Evolutionary conservation across 2,329 filamentous ascomycete species (phyloP).

Genomic region (Beauveria rudraprayagi): DNA sequence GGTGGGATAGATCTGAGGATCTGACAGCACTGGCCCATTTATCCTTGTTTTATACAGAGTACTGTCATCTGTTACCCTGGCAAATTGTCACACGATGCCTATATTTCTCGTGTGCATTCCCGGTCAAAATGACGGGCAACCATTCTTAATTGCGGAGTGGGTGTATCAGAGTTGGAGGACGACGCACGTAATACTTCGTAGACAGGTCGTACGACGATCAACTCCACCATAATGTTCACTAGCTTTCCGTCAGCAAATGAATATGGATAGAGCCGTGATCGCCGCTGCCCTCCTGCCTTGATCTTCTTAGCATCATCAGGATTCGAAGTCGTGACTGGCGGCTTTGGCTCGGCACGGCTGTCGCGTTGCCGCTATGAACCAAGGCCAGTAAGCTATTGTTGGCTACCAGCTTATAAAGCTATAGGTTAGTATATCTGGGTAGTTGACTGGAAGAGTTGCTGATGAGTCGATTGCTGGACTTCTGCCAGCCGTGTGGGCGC

Average conservation of each 20-base stretch:
- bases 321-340: neutral
- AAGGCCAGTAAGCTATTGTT: neutral
- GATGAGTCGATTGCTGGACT: neutral
- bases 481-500: neutral
- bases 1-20: neutral
- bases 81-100: no score
- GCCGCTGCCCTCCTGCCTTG: neutral
- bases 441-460: neutral
- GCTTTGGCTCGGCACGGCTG: neutral
- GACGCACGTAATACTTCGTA: no score
- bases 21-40: neutral
- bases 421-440: neutral
- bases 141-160: neutral
- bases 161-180: no score
- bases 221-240: neutral
- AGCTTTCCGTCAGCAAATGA: neutral
- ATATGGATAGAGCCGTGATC: neutral
- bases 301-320: neutral
- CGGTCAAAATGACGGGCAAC: neutral
- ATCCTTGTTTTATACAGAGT: no score
- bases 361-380: neutral
- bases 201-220: neutral
- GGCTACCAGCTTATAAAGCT: neutral
- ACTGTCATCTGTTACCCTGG: no score
- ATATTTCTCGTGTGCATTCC: no score